These are phyloP conservation scores for Periconia macrospinosa DNA, from an alignment of 2,329 filamentous ascomycete genomes.

Conservation along the genomic window DNA sequence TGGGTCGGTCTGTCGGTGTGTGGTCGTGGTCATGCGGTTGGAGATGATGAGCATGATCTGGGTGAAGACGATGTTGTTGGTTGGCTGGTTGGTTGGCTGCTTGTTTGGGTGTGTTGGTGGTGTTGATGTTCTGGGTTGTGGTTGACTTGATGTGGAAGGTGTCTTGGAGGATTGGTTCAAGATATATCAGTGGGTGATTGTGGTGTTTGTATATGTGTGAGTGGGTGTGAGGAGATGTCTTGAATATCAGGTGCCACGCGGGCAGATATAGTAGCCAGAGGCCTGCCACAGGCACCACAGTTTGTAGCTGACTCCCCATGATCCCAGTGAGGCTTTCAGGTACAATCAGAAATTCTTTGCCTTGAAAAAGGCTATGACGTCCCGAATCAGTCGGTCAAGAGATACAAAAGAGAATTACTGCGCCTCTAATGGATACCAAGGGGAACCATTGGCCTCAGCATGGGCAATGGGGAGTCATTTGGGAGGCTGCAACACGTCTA, in stretches of 20 bases:
- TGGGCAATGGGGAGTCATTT: conserved; percentile 27
- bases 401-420: conserved; percentile 21
- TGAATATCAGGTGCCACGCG: background rate
- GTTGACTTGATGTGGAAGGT: conserved; percentile 12
- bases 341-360: conserved; percentile 32
- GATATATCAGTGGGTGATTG: background rate
- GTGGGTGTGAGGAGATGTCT: background rate
- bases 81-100: conserved; percentile 7
- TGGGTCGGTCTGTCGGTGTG: conserved; percentile 17
- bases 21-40: conserved; percentile 4
- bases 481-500: conserved; percentile 31
- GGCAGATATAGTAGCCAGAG: conserved; percentile 16
- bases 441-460: conserved; percentile 22
- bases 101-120: conserved; percentile 13
- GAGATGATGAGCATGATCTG: background rate
- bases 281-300: conserved; percentile 28
- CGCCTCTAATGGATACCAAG: conserved; percentile 22
- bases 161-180: conserved; percentile 1
- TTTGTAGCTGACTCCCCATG: background rate
- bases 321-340: conserved; percentile 6
- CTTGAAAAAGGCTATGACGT: conserved; percentile 37
- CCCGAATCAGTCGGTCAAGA: conserved; percentile 18
- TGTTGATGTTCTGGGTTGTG: conserved; percentile 11
- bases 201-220: background rate
- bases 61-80: background rate